Percentiles rank a stretch among this genome's conserved stretches.
These are phyloP conservation scores for Furcasterigmium sp. DNA, from an alignment of 2,329 filamentous ascomycete genomes.

Conservation along the genomic window DNA sequence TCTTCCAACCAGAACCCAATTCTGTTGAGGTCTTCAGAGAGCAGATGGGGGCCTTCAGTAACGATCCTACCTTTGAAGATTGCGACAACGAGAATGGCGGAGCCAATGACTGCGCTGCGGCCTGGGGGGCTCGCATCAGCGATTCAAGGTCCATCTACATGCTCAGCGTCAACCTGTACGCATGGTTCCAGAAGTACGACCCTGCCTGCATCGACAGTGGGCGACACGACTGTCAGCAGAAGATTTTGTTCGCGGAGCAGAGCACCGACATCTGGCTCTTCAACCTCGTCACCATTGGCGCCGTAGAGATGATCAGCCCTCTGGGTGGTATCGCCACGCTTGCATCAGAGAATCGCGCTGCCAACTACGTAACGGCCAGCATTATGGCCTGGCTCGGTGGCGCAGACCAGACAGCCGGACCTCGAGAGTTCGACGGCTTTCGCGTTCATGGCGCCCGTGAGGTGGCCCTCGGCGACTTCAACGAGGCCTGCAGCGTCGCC, in stretches of 20 bases:
- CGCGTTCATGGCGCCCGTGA: too few relatives aligned
- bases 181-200: constrained; percentile 18
- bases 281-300: constrained; percentile 15
- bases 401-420: constrained; percentile 8
- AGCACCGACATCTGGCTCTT: constrained; percentile 16
- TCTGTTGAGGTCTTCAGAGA: too few relatives aligned
- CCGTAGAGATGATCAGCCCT: constrained; percentile 8
- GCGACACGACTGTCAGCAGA: constrained; percentile 16
- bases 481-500: too few relatives aligned
- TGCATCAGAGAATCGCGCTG: neutral
- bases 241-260: constrained; percentile 12
- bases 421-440: constrained; percentile 4
- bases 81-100: constrained; percentile 3
- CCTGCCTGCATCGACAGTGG: constrained; percentile 16
- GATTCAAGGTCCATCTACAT: constrained; percentile 15
- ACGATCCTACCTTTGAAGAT: constrained; percentile 7
- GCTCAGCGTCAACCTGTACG: constrained; percentile 21
- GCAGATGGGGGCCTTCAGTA: neutral
- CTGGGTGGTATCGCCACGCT: neutral
- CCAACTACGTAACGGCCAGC: neutral
- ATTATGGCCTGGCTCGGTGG: neutral
- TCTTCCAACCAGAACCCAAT: constrained; percentile 1
- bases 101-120: constrained; percentile 12
- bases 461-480: too few relatives aligned
- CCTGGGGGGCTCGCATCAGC: constrained; percentile 18